Evolutionary conservation across 441 rosid genomes (phyloP).

Genomic region (Arabidopsis hybrid): DNA sequence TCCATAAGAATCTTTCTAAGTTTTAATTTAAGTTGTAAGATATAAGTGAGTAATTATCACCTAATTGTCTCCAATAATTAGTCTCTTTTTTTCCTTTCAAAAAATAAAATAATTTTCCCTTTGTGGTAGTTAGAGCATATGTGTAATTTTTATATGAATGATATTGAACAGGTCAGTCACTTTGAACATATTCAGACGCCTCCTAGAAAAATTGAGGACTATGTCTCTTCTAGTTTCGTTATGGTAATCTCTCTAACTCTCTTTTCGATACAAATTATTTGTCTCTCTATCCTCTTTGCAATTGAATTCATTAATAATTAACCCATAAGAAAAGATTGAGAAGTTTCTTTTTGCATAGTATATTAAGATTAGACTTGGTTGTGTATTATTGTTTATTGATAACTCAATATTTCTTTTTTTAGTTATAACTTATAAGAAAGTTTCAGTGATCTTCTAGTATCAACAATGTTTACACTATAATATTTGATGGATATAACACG

Average conservation of each 20-base stretch:
- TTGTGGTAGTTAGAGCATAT: conserved; percentile 21
- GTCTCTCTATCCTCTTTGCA: conserved; percentile 1
- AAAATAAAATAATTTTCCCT: background rate
- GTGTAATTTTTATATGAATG: conserved; percentile 25
- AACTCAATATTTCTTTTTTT: conserved; percentile 9
- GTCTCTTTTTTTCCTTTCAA: background rate
- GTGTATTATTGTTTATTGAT: conserved; percentile 1
- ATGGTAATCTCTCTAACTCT: conserved; percentile 48
- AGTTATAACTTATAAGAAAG: conserved; percentile 1
- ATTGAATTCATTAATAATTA: conserved; percentile 23
- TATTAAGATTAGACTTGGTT: conserved; percentile 10
- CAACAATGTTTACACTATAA: background rate
- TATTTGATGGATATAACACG: conserved; percentile 18
- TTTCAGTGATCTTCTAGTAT: background rate
- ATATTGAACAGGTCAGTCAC: conserved; percentile 57
- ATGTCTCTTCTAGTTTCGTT: conserved; percentile 55
- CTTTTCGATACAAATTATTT: conserved; percentile 13
- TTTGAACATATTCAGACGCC: conserved; percentile 49
- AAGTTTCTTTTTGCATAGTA: conserved; percentile 24
- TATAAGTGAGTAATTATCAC: conserved; percentile 21
- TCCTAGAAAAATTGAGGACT: conserved; percentile 54
- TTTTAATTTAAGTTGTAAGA: conserved; percentile 18
- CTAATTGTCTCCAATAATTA: conserved; percentile 7
- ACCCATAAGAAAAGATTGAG: background rate
- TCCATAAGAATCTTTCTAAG: background rate